Evolutionary conservation across 1,284 basidiomycete genomes (phyloP).

Genomic region (Puccinia polysora): DNA sequence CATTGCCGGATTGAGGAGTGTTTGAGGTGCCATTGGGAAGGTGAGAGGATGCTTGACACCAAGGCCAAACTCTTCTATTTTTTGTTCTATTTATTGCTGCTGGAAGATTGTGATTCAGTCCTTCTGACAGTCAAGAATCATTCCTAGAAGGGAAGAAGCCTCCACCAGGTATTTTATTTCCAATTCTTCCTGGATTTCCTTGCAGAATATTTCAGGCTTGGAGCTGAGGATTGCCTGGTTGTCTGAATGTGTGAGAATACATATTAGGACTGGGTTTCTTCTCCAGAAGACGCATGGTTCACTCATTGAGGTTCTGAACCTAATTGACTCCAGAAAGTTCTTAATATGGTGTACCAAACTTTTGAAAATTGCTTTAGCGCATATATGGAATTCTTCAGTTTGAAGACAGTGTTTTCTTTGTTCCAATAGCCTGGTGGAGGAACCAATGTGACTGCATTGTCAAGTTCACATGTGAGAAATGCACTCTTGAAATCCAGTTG

Average conservation of each 20-base stretch:
- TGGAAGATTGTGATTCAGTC: background rate
- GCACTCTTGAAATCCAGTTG: background rate
- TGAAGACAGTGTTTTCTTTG: background rate
- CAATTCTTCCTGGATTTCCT: slow-evolving; percentile 1
- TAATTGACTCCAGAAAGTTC: background rate
- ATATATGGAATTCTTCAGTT: background rate
- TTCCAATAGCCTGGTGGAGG: background rate
- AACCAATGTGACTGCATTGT: background rate
- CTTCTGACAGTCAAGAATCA: background rate
- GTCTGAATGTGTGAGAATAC: background rate
- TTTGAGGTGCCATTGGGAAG: background rate
- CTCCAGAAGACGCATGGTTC: background rate
- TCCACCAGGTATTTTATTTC: slow-evolving; percentile 9
- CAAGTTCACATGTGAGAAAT: background rate
- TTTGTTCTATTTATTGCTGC: background rate
- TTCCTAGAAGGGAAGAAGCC: background rate
- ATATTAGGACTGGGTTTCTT: background rate
- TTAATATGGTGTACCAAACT: background rate
- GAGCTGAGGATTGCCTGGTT: no score
- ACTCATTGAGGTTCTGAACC: background rate
- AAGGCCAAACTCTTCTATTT: background rate
- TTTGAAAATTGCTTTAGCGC: background rate
- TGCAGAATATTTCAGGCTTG: background rate
- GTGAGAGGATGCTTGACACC: background rate
- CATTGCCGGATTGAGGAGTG: background rate